Base-by-base conservation (phyloP, 1,284 basidiomycete genomes). In the Erythrobasidium hasegawianum region DNA sequence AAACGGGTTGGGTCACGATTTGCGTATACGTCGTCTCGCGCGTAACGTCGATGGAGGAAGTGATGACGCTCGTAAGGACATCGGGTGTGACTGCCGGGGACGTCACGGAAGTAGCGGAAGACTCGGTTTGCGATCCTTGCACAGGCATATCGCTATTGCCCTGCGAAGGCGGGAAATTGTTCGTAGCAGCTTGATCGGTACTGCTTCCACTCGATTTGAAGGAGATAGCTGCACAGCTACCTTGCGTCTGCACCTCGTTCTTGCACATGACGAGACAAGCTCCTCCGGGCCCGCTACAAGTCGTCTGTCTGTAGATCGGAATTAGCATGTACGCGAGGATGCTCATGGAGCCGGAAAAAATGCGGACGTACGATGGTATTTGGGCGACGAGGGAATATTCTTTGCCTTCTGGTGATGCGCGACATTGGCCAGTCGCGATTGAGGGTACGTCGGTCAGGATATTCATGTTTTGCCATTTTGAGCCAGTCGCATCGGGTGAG, bases 231-330 rank as follows among this genome's bases (percentile, higher is more conserved):
- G 62, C 62, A 27, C 62, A 65, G 45, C 47, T 65, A n/a, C 62
- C 62, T 1, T 57, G 22, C 7, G 24, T 33, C 56, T 65, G 55
- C 41, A 11, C 26, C 18, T 14, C 9, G 18, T 55, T 49, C 22
- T 65, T 65, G 29, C 62, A 65, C 62, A 65, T 58, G 26, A 65
- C 33, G 1, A 65, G 20, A 53, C 62, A 65, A n/a, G 62, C 55
- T 10, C 56, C 56, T 20, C 33, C 45, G 41, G 26, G 43, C 13
- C 62, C 62, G 9, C 22, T 38, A 47, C 62, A 65, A 55, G 7
- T 41, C 3, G 55, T 65, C 1, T 18, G 55, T 16, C 33, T 16
- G 11, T 29, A 24, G n/a, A n/a, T n/a, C n/a, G n/a, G n/a, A n/a
- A n/a, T n/a, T n/a, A n/a, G n/a, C n/a, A n/a, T n/a, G n/a, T n/a